Evolutionary conservation across 169 alveolate genomes (phyloP).

Genomic region (Plasmodium sp.): DNA sequence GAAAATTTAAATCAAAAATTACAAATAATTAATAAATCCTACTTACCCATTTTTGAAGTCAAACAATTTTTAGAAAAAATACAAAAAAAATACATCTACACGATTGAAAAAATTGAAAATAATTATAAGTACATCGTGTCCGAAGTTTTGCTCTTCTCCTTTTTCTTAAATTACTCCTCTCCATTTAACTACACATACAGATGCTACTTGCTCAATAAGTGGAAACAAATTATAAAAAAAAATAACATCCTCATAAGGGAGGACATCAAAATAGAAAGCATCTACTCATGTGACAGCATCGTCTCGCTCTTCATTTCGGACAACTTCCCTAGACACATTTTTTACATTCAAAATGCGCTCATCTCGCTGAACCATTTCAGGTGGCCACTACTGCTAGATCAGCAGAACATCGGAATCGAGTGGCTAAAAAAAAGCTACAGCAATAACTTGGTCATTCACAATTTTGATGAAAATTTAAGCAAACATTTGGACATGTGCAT

Average conservation of each 20-base stretch:
- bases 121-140: slow-evolving; percentile 63
- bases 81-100: slow-evolving; percentile 37
- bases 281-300: slow-evolving; percentile 59
- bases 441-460: slow-evolving; percentile 53
- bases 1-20: slow-evolving; percentile 64
- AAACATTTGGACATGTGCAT: slow-evolving; percentile 75
- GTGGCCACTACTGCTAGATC: slow-evolving; percentile 58
- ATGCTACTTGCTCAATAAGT: slow-evolving; percentile 19
- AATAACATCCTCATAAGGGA: slow-evolving; percentile 45
- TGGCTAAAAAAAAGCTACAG: slow-evolving; percentile 72
- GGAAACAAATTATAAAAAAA: slow-evolving; percentile 63
- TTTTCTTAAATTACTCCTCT: slow-evolving; percentile 56
- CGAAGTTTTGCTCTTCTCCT: slow-evolving; percentile 56
- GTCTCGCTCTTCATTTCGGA: slow-evolving; percentile 58
- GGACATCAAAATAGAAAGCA: slow-evolving; percentile 38
- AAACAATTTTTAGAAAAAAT: slow-evolving; percentile 45
- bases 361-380: slow-evolving; percentile 69
- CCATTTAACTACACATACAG: slow-evolving; percentile 61
- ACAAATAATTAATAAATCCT: slow-evolving; percentile 39
- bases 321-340: slow-evolving; percentile 67
- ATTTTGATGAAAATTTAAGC: slow-evolving; percentile 65
- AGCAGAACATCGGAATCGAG: slow-evolving; percentile 49
- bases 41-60: slow-evolving; percentile 41
- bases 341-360: slow-evolving; percentile 68
- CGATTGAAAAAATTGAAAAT: slow-evolving; percentile 40